These are phyloP conservation scores for Ilex asprella DNA, from an alignment of 257 asterid species.

Conservation along the genomic window DNA sequence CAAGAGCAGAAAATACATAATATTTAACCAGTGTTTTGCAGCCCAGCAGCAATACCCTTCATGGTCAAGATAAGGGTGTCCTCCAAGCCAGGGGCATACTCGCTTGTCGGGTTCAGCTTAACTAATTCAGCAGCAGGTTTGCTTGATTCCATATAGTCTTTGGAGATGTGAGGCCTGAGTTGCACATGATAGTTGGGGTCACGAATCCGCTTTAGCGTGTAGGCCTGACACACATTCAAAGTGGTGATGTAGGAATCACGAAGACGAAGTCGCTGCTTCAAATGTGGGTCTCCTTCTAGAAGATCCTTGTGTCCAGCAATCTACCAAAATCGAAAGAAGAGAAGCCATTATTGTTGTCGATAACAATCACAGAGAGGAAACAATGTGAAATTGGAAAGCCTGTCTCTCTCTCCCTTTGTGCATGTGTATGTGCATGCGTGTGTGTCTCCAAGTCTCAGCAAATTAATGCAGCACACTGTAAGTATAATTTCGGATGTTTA, in stretches of 20 bases:
- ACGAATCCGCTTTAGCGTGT: conserved; percentile 40
- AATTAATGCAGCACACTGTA: neutral
- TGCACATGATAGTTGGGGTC: conserved; percentile 33
- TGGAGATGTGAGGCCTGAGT: conserved; percentile 38
- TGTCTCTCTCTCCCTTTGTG: neutral
- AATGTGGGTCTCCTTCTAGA: conserved; percentile 43
- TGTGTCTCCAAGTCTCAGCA: neutral
- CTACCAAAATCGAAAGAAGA: conserved; percentile 11
- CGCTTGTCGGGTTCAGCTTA: conserved; percentile 36
- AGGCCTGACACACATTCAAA: conserved; percentile 38
- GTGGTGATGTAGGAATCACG: conserved; percentile 47
- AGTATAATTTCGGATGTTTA: neutral
- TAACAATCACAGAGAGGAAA: neutral
- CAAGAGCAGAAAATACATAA: neutral
- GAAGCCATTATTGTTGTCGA: neutral
- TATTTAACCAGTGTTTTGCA: conserved; percentile 51
- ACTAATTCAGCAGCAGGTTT: conserved; percentile 30
- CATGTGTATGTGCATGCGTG: no score
- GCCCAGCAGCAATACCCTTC: conserved; percentile 57
- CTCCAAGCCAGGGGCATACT: conserved; percentile 49
- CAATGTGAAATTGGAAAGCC: neutral
- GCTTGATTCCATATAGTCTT: conserved; percentile 32
- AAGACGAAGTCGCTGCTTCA: conserved; percentile 37
- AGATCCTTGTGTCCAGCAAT: conserved; percentile 49
- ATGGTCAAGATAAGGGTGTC: conserved; percentile 52